phyloP scores from a whole-genome alignment of 768 basidiomycete species.

The Vishniacozyma victoriae region DNA sequence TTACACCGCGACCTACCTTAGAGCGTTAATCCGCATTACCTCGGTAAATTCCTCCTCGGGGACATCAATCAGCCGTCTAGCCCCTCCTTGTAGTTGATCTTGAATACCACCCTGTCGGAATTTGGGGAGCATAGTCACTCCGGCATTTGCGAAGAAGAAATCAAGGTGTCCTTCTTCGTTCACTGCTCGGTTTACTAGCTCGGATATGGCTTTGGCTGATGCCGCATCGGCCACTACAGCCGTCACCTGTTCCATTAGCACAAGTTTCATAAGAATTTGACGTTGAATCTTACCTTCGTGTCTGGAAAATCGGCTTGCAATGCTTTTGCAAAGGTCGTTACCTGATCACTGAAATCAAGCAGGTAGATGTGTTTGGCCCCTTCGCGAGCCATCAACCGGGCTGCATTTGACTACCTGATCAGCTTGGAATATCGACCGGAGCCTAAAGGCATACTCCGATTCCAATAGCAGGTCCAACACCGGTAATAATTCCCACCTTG shows the following conservation, averaged over 20 bases:
- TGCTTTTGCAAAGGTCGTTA: slow-evolving; percentile 65
- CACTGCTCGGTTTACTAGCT: slow-evolving; percentile 65
- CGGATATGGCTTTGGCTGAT: slow-evolving; percentile 63
- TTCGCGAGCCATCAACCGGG: slow-evolving; percentile 18
- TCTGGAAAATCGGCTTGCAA: slow-evolving; percentile 65
- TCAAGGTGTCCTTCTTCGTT: slow-evolving; percentile 80
- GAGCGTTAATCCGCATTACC: slow-evolving; percentile 66
- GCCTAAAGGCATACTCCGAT: slow-evolving; percentile 61
- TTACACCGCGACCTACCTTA: slow-evolving; percentile 51
- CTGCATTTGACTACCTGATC: slow-evolving; percentile 28
- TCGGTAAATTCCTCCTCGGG: slow-evolving; percentile 66
- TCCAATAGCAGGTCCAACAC: slow-evolving; percentile 76
- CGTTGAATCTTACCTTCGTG: slow-evolving; percentile 62
- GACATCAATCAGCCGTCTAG: slow-evolving; percentile 52
- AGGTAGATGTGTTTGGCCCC: slow-evolving; percentile 70
- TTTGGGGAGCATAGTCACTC: slow-evolving; percentile 23
- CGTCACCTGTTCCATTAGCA: slow-evolving; percentile 57
- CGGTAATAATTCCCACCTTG: slow-evolving; percentile 83
- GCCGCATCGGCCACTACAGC: slow-evolving; percentile 75
- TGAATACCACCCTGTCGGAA: not conserved
- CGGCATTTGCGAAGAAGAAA: slow-evolving; percentile 90
- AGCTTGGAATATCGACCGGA: not conserved
- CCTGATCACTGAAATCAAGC: slow-evolving; percentile 63
- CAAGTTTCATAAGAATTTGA: not conserved
- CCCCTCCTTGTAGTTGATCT: not conserved